phyloP scores from a whole-genome alignment of 768 basidiomycete genomes.

The Boletus rubroflammeus region DNA sequence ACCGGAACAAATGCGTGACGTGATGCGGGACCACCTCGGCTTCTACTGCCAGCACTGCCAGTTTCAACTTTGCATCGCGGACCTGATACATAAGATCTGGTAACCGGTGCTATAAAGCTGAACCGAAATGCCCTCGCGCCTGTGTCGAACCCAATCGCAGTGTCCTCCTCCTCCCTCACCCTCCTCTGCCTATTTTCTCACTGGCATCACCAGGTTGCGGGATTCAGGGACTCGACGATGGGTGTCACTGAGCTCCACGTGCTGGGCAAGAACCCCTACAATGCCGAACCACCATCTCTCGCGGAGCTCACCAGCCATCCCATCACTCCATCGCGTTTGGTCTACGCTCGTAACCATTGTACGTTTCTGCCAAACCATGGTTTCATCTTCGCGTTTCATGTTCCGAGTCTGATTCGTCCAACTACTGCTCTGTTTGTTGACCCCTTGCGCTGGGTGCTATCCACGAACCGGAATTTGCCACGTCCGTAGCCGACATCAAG shows the following conservation, averaged over 20 bases:
- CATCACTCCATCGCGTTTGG: constrained; percentile 58
- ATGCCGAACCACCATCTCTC: constrained; percentile 64
- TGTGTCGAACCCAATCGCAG: too few species aligned
- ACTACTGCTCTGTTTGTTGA: neutral
- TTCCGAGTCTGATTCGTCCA: neutral
- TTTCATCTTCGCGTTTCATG: neutral
- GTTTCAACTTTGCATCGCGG: too few species aligned
- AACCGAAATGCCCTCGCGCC: neutral
- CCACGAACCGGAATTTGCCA: neutral
- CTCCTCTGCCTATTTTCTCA: neutral
- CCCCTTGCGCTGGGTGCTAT: neutral
- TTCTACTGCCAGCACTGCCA: neutral
- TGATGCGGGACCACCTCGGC: neutral
- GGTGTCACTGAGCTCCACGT: constrained; percentile 17
- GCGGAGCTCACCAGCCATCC: constrained; percentile 45
- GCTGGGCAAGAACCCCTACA: constrained; percentile 49
- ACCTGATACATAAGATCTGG: neutral
- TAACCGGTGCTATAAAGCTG: neutral
- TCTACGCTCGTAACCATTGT: constrained; percentile 73
- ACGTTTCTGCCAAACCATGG: constrained; percentile 38
- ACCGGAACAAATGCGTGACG: neutral
- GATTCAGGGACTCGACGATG: constrained; percentile 11
- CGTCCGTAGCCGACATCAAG: constrained; percentile 26
- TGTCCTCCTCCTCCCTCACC: neutral
- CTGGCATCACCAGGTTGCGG: neutral